Base-by-base conservation (phyloP, 805 yeast species). In the Zygosaccharomyces lentus region DNA sequence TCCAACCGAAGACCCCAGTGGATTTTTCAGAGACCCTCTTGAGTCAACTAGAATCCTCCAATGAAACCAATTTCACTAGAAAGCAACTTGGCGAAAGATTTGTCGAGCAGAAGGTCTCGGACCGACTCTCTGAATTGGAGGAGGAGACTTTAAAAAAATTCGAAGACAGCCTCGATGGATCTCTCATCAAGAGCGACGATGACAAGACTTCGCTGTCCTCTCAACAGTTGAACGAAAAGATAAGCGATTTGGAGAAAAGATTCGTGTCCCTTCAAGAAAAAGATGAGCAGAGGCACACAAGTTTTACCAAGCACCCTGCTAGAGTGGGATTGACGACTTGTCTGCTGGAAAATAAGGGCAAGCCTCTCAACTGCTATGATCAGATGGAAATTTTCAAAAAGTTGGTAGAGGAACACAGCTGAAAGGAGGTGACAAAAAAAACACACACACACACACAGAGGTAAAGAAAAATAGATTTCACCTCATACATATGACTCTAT, bases 321-420 rank as follows among this genome's bases (percentile, higher is more conserved):
- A 58, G 69, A 43, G 56, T 55, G 2, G 74, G 70, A 9, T 79
- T 88, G 21, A 67, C 75, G 21, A 58, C 68, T 34, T 87, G 96
- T 64, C 72, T 87, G 59, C 39, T 59, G 12, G 75, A 75, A 40
- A 82, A 82, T 63, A 67, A 74, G 51, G 84, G 80, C 17, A 80
- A 74, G 61, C 81, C 85, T 17, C 74, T 87, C 63, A 81, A 84
- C 64, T 87, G 96, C 64, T 84, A 89, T 83, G 87, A 84, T 34
- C 86, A 84, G 59, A 86, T 86, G 15, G 79, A 82, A 59, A 67
- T 73, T 46, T 87, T 87, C 66, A 84, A 80, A 61, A 73, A 72
- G 52, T 64, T 79, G 51, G 84, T 81, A 13, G 70, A 45, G 9
- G 48, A 43, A 27, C 40, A 34, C 25, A 35, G 40, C 30, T 45